Evolutionary conservation across 306 rosid genomes (phyloP).

Genomic region (Vigna nakashimae): DNA sequence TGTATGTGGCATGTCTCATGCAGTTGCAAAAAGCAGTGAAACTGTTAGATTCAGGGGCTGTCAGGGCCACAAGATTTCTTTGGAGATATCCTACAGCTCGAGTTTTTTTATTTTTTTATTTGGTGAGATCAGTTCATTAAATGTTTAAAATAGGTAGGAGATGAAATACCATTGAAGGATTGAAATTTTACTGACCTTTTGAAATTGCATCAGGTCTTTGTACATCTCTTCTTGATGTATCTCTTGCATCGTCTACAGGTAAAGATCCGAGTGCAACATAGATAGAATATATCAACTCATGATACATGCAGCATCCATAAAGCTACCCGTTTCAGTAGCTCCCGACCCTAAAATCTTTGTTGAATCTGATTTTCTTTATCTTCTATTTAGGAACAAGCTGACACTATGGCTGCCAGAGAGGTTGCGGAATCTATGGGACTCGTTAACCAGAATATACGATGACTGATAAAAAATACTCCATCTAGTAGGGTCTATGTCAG

Average conservation of each 20-base stretch:
- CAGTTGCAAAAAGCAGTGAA: constrained; percentile 96
- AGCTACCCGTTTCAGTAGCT: background rate
- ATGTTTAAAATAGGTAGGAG: constrained; percentile 15
- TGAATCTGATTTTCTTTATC: constrained; percentile 23
- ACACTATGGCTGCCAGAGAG: constrained; percentile 72
- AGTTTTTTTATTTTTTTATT: constrained; percentile 74
- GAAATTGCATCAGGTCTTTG: constrained; percentile 80
- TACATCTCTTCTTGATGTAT: constrained; percentile 96
- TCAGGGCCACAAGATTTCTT: constrained; percentile 96
- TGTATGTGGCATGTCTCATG: constrained; percentile 43
- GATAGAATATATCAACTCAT: constrained; percentile 2
- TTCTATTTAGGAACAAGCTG: constrained; percentile 81
- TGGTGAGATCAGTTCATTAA: constrained; percentile 60
- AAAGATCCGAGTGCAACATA: constrained; percentile 23
- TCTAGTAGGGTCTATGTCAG: constrained; percentile 18
- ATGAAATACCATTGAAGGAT: constrained; percentile 29
- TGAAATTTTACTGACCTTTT: constrained; percentile 45
- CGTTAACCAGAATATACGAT: constrained; percentile 66
- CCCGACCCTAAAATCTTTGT: background rate
- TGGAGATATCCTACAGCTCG: constrained; percentile 98
- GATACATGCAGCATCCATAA: constrained; percentile 30
- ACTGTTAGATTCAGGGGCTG: constrained; percentile 90
- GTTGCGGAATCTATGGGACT: constrained; percentile 95
- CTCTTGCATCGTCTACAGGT: constrained; percentile 98
- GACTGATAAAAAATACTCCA: constrained; percentile 45